Evolutionary conservation across 352 stramenopile genomes (phyloP), one percentile per base, ranked within the genome.

Genomic region (Globisporangium yorkense): DNA sequence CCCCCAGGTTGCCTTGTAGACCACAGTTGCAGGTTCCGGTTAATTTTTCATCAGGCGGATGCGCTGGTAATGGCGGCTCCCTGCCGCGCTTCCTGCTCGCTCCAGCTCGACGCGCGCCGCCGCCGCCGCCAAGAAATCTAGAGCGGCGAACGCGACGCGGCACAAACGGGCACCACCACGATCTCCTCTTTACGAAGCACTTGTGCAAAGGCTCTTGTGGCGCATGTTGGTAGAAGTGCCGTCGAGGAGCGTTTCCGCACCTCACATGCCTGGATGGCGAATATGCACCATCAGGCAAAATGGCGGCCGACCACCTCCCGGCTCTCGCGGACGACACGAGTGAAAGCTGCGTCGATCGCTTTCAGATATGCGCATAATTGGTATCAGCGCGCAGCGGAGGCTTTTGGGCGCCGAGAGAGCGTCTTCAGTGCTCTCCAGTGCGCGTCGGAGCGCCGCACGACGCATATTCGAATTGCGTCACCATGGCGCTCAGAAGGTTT

Each of bases 401-500:
- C 12, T 31, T 29, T 18, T 6, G 44, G 44, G 44, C 44, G 44
- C 9, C 44, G 44, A 49, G 20, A 49, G n/a, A 18, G 21, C 8
- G 44, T 31, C 44, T 49, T 49, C 44, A 15, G 20, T 49, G 44
- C 44, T 31, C 44, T 18, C 24, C 20, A 12, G 20, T 7, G 20
- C 44, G 3, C 44, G 21, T 18, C 44, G 21, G 44, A 31, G 44
- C 8, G 44, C 44, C 44, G 24, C 44, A 31, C 44, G 44, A 16
- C 44, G 44, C 44, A 31, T 31, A 5, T 29, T 49, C n/a, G 44
- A 49, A 29, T 27, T 31, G 44, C 44, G 44, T 49, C 44, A 31
- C 44, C 44, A 49, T 49, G 44, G 44, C 44, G 44, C 44, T 49
- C n/a, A 20, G 44, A 49, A 49, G 44, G 44, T 49, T 49, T 49